These are phyloP conservation scores for Gliomastix tumulicola DNA, from an alignment of 2,329 filamentous ascomycete species.

Conservation along the genomic window DNA sequence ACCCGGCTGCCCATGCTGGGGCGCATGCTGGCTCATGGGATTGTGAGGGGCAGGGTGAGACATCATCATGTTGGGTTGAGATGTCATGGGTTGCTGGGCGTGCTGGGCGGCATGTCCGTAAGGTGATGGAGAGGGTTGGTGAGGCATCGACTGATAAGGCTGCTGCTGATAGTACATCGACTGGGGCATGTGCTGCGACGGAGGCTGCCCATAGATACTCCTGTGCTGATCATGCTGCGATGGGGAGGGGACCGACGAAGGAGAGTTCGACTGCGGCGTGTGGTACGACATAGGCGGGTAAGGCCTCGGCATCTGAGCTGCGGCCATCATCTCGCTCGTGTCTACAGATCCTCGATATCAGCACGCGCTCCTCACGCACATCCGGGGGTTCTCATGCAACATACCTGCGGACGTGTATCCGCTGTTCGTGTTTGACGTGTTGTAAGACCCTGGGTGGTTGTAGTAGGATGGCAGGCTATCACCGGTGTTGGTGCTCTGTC, in stretches of 20 bases:
- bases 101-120: constrained; percentile 52
- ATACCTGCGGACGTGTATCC: constrained; percentile 87
- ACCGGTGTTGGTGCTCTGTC: constrained; percentile 54
- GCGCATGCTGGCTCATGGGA: constrained; percentile 52
- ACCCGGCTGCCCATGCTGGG: constrained; percentile 45
- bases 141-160: constrained; percentile 58
- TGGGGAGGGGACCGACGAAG: constrained; percentile 84
- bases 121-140: constrained; percentile 52
- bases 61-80: constrained; percentile 62
- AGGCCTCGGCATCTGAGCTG: constrained; percentile 62
- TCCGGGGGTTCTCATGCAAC: no score
- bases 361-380: not conserved
- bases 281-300: constrained; percentile 90
- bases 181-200: constrained; percentile 70
- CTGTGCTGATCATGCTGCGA: constrained; percentile 86
- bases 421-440: constrained; percentile 71
- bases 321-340: constrained; percentile 62
- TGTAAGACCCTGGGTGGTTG: constrained; percentile 75
- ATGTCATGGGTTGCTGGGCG: constrained; percentile 50
- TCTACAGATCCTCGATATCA: constrained; percentile 34
- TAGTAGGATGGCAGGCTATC: constrained; percentile 69
- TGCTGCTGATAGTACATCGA: constrained; percentile 70
- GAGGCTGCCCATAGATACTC: constrained; percentile 74
- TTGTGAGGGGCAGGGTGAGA: constrained; percentile 51
- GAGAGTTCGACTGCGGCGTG: constrained; percentile 91